phyloP scores from a whole-genome alignment of 2,329 filamentous ascomycete species.

The Claviceps sorghi region DNA sequence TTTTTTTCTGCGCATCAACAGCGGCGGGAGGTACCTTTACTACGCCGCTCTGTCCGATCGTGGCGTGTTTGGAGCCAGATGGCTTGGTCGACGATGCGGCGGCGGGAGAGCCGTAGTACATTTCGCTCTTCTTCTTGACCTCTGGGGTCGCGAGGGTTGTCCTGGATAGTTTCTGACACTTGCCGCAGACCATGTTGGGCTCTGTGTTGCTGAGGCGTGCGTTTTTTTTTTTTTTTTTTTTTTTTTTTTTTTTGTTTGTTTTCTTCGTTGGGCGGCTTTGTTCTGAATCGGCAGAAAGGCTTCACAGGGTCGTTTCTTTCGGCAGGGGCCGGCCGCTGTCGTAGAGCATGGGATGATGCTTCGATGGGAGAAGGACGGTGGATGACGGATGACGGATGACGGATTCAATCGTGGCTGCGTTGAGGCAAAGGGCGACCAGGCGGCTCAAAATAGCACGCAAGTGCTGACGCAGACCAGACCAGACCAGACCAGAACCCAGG shows the following conservation, averaged over 20 bases:
- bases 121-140: conserved; percentile 53
- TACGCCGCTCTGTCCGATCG: conserved; percentile 42
- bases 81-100: conserved; percentile 21
- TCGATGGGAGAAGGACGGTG: not conserved
- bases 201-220: not conserved
- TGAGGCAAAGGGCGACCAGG: not conserved
- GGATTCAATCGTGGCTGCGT: no score
- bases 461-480: no score
- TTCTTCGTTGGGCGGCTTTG: no score
- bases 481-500: no score
- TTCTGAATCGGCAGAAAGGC: no score
- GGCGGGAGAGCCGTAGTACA: conserved; percentile 47
- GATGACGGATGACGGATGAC: no score
- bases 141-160: conserved; percentile 46
- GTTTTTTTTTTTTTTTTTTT: not conserved
- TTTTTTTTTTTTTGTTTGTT: not conserved
- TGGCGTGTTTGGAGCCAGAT: conserved; percentile 31
- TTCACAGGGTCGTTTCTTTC: not conserved
- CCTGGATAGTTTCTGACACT: conserved; percentile 47
- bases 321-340: no score
- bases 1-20: not conserved
- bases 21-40: conserved; percentile 32
- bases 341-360: not conserved
- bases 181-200: conserved; percentile 44
- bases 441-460: no score